Base-by-base conservation (phyloP, 257 asterid species). In the Plectranthus barbatus region DNA sequence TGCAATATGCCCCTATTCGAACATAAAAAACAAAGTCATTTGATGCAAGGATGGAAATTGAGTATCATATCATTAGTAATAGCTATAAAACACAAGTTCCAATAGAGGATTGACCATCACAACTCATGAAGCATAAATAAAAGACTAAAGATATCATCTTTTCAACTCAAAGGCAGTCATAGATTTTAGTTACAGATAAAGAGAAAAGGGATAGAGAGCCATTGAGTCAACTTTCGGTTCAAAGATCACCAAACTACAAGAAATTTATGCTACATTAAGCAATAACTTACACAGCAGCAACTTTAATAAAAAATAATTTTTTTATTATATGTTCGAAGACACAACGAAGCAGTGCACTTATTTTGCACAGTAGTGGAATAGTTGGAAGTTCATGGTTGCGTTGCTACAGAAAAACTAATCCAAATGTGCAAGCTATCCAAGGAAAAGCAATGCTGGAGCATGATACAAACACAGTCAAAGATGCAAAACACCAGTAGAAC, bases 1-100 rank as follows among this genome's bases (percentile, higher is more conserved):
- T 77, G 79, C 58, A 91, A 66, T 74, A 91, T 82, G 47, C 94
- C 87, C 90, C 99, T 93, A 90, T 67, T 51, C 66, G 78, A 69
- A 60, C 53, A 61, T 56, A 33, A 76, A 58, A 52, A 7, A 46
- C 62, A 55, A 23, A 34, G 65, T 77, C 66, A 74, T 52, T 19
- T 15, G 40, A 53, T 46, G 74, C 51, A 51, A 70, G 57, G 31
- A 67, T 21, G 54, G 56, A 55, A 51, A 54, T 15, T 40, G 36
- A 60, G 36, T 36, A 45, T 23, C 20, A 46, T 40, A 46, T 54
- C 51, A 56, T 26, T 45, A 21, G 20, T 37, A 51, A 47, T 45
- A 19, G 42, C 45, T 19, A 56, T 2, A 9, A 34, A 58, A 60
- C 46, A 11, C 39, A 42, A 61, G 50, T 51, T 50, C 70, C 26